A percentile compares a stretch with the other conserved stretches of the same genome.
Evolutionary conservation across 2,329 filamentous ascomycete genomes (phyloP).

Genomic region (Fusarium keratoplasticum): DNA sequence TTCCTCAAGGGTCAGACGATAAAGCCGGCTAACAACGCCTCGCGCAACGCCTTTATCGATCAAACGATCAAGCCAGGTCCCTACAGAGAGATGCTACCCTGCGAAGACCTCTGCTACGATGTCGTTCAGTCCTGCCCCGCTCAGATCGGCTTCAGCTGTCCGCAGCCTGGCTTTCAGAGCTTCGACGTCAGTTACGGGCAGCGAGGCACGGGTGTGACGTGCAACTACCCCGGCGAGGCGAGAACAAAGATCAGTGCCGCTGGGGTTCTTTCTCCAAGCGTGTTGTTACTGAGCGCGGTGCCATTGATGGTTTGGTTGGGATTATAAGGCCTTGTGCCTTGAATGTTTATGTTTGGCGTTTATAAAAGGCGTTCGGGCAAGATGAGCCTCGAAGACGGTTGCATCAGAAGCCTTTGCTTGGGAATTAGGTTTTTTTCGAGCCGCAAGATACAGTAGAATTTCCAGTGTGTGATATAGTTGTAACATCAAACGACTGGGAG

Average conservation of each 20-base stretch:
- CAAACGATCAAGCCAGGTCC: constrained; percentile 79
- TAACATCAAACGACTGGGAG: neutral
- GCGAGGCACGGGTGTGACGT: constrained; percentile 44
- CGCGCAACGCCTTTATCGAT: constrained; percentile 81
- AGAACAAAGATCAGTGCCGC: constrained; percentile 45
- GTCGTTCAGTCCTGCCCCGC: constrained; percentile 89
- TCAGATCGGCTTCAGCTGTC: constrained; percentile 80
- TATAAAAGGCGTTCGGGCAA: constrained; percentile 15
- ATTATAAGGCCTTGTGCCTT: constrained; percentile 21
- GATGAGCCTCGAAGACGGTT: constrained; percentile 1
- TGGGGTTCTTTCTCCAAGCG: constrained; percentile 18
- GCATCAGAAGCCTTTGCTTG: neutral
- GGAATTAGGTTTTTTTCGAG: neutral
- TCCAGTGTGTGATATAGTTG: neutral
- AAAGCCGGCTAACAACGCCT: constrained; percentile 54
- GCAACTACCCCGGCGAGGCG: constrained; percentile 54
- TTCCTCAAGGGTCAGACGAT: constrained; percentile 37
- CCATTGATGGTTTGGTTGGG: constrained; percentile 35
- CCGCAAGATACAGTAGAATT: neutral
- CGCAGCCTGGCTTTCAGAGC: constrained; percentile 54
- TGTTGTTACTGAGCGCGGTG: constrained; percentile 24
- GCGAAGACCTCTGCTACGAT: constrained; percentile 86
- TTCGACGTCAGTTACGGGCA: constrained; percentile 53
- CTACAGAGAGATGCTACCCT: constrained; percentile 93
- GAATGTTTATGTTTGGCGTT: constrained; percentile 13